These are phyloP conservation scores for Raffaelea albimanens DNA, from an alignment of 2,329 filamentous ascomycete species.

Conservation along the genomic window DNA sequence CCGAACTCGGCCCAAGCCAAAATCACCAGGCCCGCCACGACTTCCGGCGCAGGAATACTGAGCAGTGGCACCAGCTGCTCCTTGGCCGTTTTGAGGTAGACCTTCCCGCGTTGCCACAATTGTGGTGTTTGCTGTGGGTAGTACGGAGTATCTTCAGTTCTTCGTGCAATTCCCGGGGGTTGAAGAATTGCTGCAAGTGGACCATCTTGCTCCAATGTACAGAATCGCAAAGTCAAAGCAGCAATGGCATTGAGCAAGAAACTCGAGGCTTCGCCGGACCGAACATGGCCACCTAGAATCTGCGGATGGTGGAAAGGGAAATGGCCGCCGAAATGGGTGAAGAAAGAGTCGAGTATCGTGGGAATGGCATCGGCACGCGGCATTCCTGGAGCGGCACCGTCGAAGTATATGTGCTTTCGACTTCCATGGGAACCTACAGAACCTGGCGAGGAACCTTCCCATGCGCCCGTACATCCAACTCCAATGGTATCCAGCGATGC, in stretches of 20 bases:
- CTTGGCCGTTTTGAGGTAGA: background rate
- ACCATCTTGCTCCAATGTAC: background rate
- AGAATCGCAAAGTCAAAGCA: background rate
- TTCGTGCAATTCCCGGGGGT: background rate
- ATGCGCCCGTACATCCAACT: no score
- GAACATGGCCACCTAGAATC: background rate
- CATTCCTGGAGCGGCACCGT: background rate
- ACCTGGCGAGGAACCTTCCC: no score
- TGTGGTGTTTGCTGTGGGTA: no score
- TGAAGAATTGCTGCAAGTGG: background rate
- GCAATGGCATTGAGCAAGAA: background rate
- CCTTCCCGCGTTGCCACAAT: background rate
- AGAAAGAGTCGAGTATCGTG: background rate
- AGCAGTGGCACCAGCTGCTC: background rate
- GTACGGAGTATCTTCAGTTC: no score
- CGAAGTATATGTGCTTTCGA: background rate
- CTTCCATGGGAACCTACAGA: background rate
- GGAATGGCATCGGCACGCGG: background rate
- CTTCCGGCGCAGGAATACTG: background rate
- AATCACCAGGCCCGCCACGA: background rate
- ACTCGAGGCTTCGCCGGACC: background rate
- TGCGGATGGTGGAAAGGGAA: background rate
- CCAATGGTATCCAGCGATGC: no score
- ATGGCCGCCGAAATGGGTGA: background rate
- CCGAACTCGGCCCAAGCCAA: background rate